Evolutionary conservation across 306 rosid species (phyloP), one percentile per base, ranked within the genome.

Genomic region (Corylus heterophylla): DNA sequence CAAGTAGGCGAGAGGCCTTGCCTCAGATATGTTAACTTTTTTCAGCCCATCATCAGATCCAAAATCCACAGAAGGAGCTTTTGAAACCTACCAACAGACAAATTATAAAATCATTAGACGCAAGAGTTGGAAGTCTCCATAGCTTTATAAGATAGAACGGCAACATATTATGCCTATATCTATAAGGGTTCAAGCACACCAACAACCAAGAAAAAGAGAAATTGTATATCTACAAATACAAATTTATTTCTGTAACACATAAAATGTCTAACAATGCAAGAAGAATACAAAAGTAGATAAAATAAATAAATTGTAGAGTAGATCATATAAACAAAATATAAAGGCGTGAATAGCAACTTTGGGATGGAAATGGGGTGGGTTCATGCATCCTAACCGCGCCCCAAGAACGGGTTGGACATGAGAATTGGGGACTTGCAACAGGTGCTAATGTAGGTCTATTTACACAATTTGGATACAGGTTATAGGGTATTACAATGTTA

Each of bases 11-110:
- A 16, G 74, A 86, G 50, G 80, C 8, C 90, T 90, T 86, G 90
- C 98, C 98, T 94, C 97, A 31, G 95, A 89, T 84, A 94, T 79
- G 82, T 79, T 75, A 74, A 92, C 84, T 39, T 87, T 88, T 83
- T 83, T 89, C 42, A 74, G 73, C 72, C 89, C 90, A 63, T 83
- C 75, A 47, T 80, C 85, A 81, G 81, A 86, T 84, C 95, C 91
- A 86, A 94, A 94, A 72, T 89, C 89, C 61, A 92, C 89, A 73
- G 42, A 71, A 48, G 92, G 87, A 35, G 80, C 87, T 74, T 84
- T 49, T 58, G 73, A 85, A 83, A 79, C 90, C 97, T 94, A 91
- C 37, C 79, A 86, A 77, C 81, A 67, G 55, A 56, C 18, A 18
- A 68, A 74, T 31, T 14, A 37, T 37, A 50, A 59, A 29, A 62